Percentiles rank a stretch among this genome's conserved stretches.
These are phyloP conservation scores for Coemansia sp. DNA, from an alignment of 192 early-diverging fungal species.

Conservation along the genomic window DNA sequence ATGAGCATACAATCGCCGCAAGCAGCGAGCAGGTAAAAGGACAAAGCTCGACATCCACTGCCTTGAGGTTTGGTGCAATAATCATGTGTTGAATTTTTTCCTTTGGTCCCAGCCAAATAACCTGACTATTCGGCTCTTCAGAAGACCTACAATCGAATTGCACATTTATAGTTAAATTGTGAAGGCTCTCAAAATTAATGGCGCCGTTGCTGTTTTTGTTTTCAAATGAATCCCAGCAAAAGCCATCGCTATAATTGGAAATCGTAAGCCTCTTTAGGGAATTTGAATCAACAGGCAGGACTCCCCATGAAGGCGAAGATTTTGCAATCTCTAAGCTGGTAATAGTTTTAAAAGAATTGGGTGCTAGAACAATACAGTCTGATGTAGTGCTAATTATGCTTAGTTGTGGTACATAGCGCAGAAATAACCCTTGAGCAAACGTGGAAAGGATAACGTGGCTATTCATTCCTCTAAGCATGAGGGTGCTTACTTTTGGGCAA, in stretches of 20 bases:
- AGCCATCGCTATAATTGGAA: neutral
- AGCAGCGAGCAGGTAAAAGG: neutral
- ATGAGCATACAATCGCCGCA: neutral
- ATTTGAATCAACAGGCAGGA: neutral
- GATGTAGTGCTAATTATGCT: neutral
- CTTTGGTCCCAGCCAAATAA: neutral
- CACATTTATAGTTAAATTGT: neutral
- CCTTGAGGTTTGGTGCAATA: neutral
- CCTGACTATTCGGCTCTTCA: neutral
- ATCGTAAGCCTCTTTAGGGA: neutral
- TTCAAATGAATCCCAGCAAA: neutral
- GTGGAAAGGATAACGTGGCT: neutral
- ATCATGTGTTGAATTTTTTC: neutral
- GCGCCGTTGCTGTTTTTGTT: neutral
- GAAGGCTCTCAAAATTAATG: neutral
- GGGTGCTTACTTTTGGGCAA: neutral
- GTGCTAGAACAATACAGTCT: neutral
- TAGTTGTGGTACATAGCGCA: neutral
- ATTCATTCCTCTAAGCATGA: neutral
- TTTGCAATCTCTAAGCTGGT: neutral
- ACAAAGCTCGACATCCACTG: neutral
- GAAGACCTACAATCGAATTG: neutral
- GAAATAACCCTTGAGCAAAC: neutral
- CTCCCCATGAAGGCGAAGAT: neutral
- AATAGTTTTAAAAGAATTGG: neutral